These are phyloP conservation scores for Suillus sp. DNA, from an alignment of 768 basidiomycete genomes.

Conservation along the genomic window DNA sequence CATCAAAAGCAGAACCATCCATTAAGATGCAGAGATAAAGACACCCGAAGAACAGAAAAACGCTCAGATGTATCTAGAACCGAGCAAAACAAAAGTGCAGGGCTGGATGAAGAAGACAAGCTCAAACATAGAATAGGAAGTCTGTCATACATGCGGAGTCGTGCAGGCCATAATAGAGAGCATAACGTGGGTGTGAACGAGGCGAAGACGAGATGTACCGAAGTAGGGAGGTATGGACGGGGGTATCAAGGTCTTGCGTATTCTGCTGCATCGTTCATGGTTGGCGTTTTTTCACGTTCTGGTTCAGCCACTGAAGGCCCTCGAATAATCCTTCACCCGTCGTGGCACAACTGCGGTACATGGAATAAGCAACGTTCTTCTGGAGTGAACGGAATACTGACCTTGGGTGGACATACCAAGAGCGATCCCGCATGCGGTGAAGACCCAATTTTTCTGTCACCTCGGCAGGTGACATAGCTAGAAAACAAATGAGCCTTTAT, in stretches of 20 bases:
- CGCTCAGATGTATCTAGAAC: slow-evolving; percentile 9
- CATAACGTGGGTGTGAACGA: slow-evolving; percentile 37
- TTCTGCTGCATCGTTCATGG: slow-evolving; percentile 45
- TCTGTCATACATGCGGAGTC: slow-evolving; percentile 39
- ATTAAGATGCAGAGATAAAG: slow-evolving; percentile 5
- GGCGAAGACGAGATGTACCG: slow-evolving; percentile 26
- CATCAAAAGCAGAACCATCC: slow-evolving; percentile 5
- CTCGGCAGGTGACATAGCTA: slow-evolving; percentile 98
- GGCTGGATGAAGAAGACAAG: slow-evolving; percentile 24
- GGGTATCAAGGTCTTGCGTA: slow-evolving; percentile 22
- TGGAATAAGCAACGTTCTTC: slow-evolving; percentile 10
- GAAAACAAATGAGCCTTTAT: slow-evolving; percentile 5
- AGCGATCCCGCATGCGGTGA: slow-evolving; percentile 94
- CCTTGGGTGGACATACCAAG: slow-evolving; percentile 99
- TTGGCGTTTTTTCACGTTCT: slow-evolving; percentile 94
- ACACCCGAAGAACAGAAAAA: slow-evolving; percentile 5
- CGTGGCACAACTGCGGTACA: slow-evolving; percentile 75
- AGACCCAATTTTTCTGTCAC: slow-evolving; percentile 96
- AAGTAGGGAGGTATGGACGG: slow-evolving; percentile 27
- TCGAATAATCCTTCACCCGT: slow-evolving; percentile 97
- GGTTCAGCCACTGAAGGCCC: slow-evolving; percentile 95
- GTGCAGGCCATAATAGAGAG: slow-evolving; percentile 38
- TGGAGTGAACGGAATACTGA: slow-evolving; percentile 39
- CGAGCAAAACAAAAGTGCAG: slow-evolving; percentile 26
- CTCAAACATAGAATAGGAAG: slow-evolving; percentile 34